Evolutionary conservation across 2,329 filamentous ascomycete genomes (phyloP).

Genomic region (Neofusicoccum laricinum): DNA sequence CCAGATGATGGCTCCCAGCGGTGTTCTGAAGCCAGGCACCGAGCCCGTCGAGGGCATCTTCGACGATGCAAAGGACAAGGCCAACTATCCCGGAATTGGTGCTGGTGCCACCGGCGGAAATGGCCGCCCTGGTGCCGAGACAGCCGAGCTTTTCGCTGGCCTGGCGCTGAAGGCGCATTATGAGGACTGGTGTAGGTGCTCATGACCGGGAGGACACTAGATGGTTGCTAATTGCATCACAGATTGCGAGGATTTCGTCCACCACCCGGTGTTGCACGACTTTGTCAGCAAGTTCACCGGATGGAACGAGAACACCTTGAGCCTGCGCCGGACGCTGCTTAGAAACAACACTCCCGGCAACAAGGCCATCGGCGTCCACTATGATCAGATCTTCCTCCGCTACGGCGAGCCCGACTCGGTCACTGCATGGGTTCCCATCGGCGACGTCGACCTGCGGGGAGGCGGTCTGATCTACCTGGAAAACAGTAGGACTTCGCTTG

Average conservation of each 20-base stretch:
- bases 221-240: not conserved
- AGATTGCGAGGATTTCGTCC: slow-evolving; percentile 44
- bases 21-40: slow-evolving; percentile 54
- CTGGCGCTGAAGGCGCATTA: slow-evolving; percentile 54
- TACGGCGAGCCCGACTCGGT: slow-evolving; percentile 33
- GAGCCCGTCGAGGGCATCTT: slow-evolving; percentile 55
- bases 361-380: slow-evolving; percentile 39
- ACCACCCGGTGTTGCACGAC: slow-evolving; percentile 48
- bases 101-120: slow-evolving; percentile 42
- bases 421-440: slow-evolving; percentile 39
- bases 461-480: slow-evolving; percentile 45
- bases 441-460: slow-evolving; percentile 34
- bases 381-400: slow-evolving; percentile 43
- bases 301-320: slow-evolving; percentile 52
- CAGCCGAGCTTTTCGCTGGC: slow-evolving; percentile 46
- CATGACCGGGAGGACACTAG: not conserved
- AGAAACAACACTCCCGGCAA: slow-evolving; percentile 57
- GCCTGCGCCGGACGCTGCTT: slow-evolving; percentile 49
- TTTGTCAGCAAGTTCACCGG: slow-evolving; percentile 53
- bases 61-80: slow-evolving; percentile 40
- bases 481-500: slow-evolving; percentile 22
- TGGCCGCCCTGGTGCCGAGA: slow-evolving; percentile 42
- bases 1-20: slow-evolving; percentile 51
- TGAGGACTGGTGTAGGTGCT: slow-evolving; percentile 27
- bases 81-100: slow-evolving; percentile 54